Evolutionary conservation across 1,284 basidiomycete species (phyloP).

Genomic region (Ceratobasidium sp.): DNA sequence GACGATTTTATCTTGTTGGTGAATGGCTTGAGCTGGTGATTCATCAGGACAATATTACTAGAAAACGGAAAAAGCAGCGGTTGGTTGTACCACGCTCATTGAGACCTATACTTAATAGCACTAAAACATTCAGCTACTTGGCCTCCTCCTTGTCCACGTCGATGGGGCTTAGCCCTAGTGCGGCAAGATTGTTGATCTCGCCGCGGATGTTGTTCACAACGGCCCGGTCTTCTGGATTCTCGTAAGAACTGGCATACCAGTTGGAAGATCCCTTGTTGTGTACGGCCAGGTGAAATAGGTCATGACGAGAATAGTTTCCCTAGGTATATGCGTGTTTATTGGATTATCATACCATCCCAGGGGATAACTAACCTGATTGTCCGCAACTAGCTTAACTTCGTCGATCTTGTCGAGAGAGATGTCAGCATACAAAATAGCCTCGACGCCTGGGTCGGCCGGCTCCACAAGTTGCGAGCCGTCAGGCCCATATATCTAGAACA

Average conservation of each 20-base stretch:
- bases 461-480: conserved; percentile 31
- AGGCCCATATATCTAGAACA: conserved; percentile 16
- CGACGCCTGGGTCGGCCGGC: conserved; percentile 24
- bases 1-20: background rate
- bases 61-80: background rate
- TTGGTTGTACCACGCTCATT: background rate
- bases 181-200: conserved; percentile 19
- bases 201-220: conserved; percentile 3
- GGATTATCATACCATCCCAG: background rate
- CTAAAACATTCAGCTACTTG: background rate
- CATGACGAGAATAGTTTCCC: conserved; percentile 27
- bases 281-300: conserved; percentile 19
- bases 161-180: background rate
- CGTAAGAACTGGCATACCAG: conserved; percentile 19
- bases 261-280: conserved; percentile 25
- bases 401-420: conserved; percentile 27
- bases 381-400: conserved; percentile 27
- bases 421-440: conserved; percentile 26
- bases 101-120: background rate
- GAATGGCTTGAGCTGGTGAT: background rate
- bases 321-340: background rate
- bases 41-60: background rate
- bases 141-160: conserved; percentile 17
- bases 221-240: conserved; percentile 13
- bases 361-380: conserved; percentile 15